These are phyloP conservation scores for Alternaria triticimaculans DNA, from an alignment of 2,329 filamentous ascomycete genomes.

Conservation along the genomic window DNA sequence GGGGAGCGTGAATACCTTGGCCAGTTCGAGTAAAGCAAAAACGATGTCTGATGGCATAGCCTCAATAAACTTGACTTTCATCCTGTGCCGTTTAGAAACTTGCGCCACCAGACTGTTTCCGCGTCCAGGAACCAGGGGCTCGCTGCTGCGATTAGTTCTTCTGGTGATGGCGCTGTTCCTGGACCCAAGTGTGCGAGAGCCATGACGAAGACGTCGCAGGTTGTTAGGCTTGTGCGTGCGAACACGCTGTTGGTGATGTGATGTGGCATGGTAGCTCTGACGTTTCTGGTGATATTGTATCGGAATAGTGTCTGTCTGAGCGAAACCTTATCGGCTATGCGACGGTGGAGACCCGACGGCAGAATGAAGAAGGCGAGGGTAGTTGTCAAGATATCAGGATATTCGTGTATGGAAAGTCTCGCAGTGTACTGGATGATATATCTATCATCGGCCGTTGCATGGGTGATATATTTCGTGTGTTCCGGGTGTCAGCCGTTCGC, in stretches of 20 bases:
- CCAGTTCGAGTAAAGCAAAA: not conserved
- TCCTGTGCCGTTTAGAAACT: slow-evolving; percentile 56
- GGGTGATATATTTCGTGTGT: not conserved
- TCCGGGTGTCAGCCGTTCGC: not conserved
- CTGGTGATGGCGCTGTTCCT: slow-evolving; percentile 28
- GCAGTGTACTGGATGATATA: not conserved
- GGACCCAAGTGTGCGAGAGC: slow-evolving; percentile 36
- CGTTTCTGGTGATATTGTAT: not conserved
- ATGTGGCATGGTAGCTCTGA: slow-evolving; percentile 32
- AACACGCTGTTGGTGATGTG: slow-evolving; percentile 36
- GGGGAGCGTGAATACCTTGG: not conserved
- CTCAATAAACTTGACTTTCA: not conserved
- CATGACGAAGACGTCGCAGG: slow-evolving; percentile 44
- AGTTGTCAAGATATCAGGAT: not conserved
- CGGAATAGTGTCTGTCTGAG: not conserved
- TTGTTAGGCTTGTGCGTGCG: slow-evolving; percentile 41
- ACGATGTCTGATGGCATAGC: not conserved
- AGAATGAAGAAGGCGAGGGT: not conserved
- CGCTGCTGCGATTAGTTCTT: slow-evolving; percentile 37
- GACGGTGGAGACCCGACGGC: not conserved
- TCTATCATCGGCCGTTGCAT: not conserved
- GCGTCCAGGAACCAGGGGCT: slow-evolving; percentile 45
- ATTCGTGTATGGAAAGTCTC: not conserved
- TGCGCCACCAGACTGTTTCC: slow-evolving; percentile 44
- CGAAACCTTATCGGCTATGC: not conserved